Evolutionary conservation across 2,329 filamentous ascomycete genomes (phyloP), one percentile per base, ranked within the genome.

Genomic region (Gnomoniopsis sp.): DNA sequence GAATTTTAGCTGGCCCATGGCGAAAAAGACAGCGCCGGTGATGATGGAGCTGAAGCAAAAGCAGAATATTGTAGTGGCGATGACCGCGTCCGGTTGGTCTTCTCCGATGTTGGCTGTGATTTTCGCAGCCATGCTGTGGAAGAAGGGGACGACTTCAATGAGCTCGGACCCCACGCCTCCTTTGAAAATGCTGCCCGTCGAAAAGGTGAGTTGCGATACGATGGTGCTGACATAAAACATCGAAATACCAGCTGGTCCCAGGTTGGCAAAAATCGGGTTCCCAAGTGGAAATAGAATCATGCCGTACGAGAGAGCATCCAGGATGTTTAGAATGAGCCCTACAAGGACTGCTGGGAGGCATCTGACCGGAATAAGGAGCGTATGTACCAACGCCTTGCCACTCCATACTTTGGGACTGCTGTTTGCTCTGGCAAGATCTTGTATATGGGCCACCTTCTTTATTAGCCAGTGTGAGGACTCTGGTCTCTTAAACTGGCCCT

Each of bases 171-270:
- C 95, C 60, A 99, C 87, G 3, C 91, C 92, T 17, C 95, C 93
- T 65, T 84, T 88, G 76, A 99, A 99, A 36, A 91, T 87, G 68
- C 93, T 97, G 0, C 91, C 89, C 21, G 82, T 81, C 0, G 93
- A 97, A 71, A 93, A 98, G 17, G 91, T 89, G 53, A 99, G 74
- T 71, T 99, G 95, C 0, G 95, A 90, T 44, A 98, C 84, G 63
- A 99, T 96, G 58, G 93, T 97, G 79, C 93, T 97, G 65, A 99
- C 90, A 72, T 98, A 99, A 76, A 98, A 99, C 74, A 99, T 97
- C 0, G 95, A 96, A 57, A 99, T 96, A 23, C 95, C 95, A 58
- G 96, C 93, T 0, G 93, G 88, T 1, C 93, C 95, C 7, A 98
- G 84, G 62, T 88, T 83, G 30, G 88, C 85, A 71, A 99, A 99